Evolutionary conservation across 495 filamentous ascomycete genomes (phyloP).

Genomic region (Trichocladium uniseriatum): DNA sequence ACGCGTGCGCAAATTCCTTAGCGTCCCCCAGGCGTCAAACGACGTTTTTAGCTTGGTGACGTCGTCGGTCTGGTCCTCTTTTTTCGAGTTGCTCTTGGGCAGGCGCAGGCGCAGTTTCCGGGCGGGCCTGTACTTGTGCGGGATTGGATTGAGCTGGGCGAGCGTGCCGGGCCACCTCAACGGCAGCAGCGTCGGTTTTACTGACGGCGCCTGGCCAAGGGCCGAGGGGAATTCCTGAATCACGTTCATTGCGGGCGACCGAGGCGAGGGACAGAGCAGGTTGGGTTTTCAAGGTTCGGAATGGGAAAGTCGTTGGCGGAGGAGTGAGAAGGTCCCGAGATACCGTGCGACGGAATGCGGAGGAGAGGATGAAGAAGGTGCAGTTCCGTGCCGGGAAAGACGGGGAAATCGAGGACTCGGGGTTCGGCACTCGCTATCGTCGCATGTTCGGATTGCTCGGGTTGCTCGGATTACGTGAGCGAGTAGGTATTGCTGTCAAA

Average conservation of each 20-base stretch:
- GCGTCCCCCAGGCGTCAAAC: constrained; percentile 62
- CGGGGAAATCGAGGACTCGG: background rate
- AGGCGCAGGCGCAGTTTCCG: constrained; percentile 62
- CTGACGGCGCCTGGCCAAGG: constrained; percentile 11
- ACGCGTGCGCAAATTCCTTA: constrained; percentile 61
- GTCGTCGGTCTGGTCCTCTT: constrained; percentile 40
- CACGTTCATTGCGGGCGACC: constrained; percentile 2
- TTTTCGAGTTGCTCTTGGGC: constrained; percentile 53
- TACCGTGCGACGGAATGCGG: background rate
- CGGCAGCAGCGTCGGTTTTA: constrained; percentile 24
- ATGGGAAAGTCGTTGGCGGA: background rate
- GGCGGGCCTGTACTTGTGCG: constrained; percentile 62
- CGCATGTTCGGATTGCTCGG: constrained; percentile 11
- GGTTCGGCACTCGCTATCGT: constrained; percentile 14
- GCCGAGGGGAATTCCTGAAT: constrained; percentile 24
- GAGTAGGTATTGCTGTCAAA: too few species aligned
- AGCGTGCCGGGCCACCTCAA: constrained; percentile 23
- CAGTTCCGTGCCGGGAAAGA: background rate
- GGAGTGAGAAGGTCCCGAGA: background rate
- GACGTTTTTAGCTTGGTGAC: constrained; percentile 75
- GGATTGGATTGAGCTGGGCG: constrained; percentile 42
- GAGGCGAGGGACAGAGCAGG: background rate
- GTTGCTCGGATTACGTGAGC: background rate
- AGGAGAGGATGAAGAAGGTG: background rate
- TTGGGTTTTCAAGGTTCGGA: background rate